Base-by-base conservation (phyloP, 2,329 filamentous ascomycete species). In the Aspergillus alliaceus region DNA sequence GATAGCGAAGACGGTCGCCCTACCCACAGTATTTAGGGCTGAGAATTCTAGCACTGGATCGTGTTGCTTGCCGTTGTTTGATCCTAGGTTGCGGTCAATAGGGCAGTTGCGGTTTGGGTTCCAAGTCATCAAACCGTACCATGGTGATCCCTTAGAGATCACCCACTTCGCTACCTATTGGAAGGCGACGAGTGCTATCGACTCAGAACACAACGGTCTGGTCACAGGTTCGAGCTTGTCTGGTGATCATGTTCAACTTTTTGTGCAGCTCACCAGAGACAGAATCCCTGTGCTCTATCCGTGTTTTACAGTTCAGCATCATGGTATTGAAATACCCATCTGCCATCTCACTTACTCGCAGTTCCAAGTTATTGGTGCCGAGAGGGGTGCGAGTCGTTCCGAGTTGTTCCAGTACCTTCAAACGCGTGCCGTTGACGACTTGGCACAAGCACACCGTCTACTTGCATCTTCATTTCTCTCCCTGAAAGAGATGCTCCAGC, bases 81-180 rank as follows among this genome's bases (percentile, higher is more conserved):
- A 99, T 70, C 93, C 93, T 5, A 86, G 95, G 22, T 82, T 98
- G 49, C 86, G 93, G 46, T 90, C 92, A 8, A 97, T 99, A 68
- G 95, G 95, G 6, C 90, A 96, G 68, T 91, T 98, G 64, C 91
- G 87, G 62, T 99, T 99, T 79, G 90, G 90, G 63, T 96, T 91
- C 54, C 93, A 98, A 71, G 91, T 98, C 25, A 96, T 99, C 72
- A 97, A 96, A 69, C 95, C 95, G 0, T 99, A 98, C 77, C 86
- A 88, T 61, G 93, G 95, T 7, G 89, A 92, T 59, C 92, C 95
- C 3, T 80, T 99, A 22, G 95, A 99, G 74, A 97, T 99, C 59
- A 96, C 95, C 1, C 93, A 98, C 69, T 99, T 98, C 67, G 95
- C 96, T 61, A 98, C 95, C 0, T 99, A 99, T 75, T 99, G 95